Percentiles rank a stretch among this genome's conserved stretches.
phyloP scores from a whole-genome alignment of 208 protist species.

The Crithidia bombi region DNA sequence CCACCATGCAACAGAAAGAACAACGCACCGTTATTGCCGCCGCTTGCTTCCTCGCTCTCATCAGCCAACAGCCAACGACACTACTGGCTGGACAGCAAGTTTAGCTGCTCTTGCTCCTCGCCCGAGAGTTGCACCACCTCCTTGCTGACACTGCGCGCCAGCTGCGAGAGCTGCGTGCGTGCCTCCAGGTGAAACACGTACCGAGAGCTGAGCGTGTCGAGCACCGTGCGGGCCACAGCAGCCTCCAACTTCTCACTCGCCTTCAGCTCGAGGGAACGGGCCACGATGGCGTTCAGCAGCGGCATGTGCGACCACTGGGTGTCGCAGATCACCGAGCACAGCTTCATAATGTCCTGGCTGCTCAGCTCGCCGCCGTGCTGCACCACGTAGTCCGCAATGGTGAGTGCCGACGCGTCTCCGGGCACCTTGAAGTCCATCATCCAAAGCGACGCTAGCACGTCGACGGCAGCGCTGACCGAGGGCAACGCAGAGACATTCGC shows the following conservation, averaged over 20 bases:
- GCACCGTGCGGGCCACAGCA: conserved; percentile 45
- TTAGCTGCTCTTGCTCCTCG: conserved; percentile 64
- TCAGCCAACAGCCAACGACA: too few relatives aligned
- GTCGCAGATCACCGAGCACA: conserved; percentile 66
- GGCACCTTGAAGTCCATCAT: conserved; percentile 57
- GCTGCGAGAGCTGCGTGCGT: conserved; percentile 54
- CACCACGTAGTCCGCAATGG: conserved; percentile 48
- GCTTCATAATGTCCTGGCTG: conserved; percentile 45
- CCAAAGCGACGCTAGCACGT: conserved; percentile 68
- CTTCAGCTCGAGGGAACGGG: conserved; percentile 48
- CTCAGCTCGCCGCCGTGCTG: conserved; percentile 46
- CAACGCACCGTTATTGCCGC: neutral
- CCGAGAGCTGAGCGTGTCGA: conserved; percentile 66
- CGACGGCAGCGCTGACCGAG: conserved; percentile 52
- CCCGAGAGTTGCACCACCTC: conserved; percentile 65
- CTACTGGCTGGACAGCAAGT: conserved; percentile 50
- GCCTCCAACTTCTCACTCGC: conserved; percentile 41
- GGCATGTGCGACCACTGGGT: conserved; percentile 45
- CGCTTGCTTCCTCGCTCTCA: neutral
- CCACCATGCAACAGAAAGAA: neutral
- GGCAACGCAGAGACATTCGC: conserved; percentile 31
- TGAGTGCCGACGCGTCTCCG: conserved; percentile 9
- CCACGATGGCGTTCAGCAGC: conserved; percentile 58
- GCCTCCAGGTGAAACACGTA: conserved; percentile 55
- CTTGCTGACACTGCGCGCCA: conserved; percentile 76